These are phyloP conservation scores for Uromyces viciae-fabae DNA, from an alignment of 1,284 basidiomycete genomes.

Conservation along the genomic window DNA sequence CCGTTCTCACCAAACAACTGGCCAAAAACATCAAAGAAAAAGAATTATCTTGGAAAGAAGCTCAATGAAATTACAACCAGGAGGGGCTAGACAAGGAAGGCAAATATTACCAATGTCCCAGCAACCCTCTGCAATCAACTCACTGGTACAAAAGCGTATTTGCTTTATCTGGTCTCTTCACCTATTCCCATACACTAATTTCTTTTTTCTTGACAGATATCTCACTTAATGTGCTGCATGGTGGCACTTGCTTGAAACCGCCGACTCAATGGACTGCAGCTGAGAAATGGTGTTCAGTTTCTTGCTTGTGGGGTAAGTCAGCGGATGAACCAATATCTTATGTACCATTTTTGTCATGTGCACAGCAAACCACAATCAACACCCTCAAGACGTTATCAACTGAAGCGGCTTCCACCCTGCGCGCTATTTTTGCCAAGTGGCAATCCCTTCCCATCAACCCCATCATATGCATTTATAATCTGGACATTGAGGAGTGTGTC, in stretches of 20 bases:
- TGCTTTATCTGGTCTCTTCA: not conserved
- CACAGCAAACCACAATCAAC: not conserved
- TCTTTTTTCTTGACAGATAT: too few species aligned
- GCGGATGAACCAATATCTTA: not conserved
- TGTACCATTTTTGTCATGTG: not conserved
- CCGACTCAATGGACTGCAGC: not conserved
- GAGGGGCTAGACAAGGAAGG: too few species aligned
- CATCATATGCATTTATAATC: conserved; percentile 10
- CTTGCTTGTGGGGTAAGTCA: not conserved
- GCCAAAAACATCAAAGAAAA: too few species aligned
- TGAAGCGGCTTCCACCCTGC: not conserved
- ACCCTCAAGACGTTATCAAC: not conserved
- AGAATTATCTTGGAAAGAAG: too few species aligned
- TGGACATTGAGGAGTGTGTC: not conserved
- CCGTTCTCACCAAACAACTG: not conserved
- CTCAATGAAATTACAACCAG: too few species aligned
- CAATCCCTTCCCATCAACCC: not conserved
- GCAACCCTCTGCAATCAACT: too few species aligned
- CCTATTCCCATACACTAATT: too few species aligned
- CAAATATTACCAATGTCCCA: too few species aligned
- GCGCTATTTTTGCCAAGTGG: not conserved
- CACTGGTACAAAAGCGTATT: too few species aligned
- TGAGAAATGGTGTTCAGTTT: not conserved
- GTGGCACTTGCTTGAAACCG: not conserved
- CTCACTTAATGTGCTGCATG: not conserved